These are phyloP conservation scores for Podila horticola DNA, from an alignment of 192 early-diverging fungal genomes.

Conservation along the genomic window DNA sequence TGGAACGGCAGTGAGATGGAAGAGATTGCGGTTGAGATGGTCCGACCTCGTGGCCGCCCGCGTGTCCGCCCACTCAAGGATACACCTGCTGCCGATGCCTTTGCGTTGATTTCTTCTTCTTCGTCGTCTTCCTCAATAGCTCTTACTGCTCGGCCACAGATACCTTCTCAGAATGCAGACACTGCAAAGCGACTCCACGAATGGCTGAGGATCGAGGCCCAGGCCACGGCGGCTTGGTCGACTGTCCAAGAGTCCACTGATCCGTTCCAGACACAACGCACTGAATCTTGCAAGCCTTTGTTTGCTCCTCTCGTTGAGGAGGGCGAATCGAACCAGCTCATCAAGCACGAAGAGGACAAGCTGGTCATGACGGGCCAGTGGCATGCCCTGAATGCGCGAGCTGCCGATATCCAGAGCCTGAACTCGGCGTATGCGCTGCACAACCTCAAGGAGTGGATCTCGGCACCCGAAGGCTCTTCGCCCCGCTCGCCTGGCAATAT, in stretches of 20 bases:
- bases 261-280: background rate
- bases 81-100: background rate
- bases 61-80: background rate
- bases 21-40: background rate
- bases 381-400: background rate
- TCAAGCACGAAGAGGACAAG: background rate
- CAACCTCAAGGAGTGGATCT: background rate
- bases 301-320: background rate
- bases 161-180: background rate
- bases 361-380: background rate
- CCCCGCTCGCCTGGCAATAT: too few relatives aligned
- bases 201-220: background rate
- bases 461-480: too few relatives aligned
- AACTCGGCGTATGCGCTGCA: background rate
- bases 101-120: background rate
- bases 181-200: background rate
- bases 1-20: slow-evolving; percentile 4
- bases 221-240: background rate
- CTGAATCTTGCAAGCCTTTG: background rate
- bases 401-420: background rate
- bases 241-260: background rate
- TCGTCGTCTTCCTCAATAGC: background rate
- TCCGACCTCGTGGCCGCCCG: background rate
- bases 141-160: background rate
- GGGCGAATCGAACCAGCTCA: too few relatives aligned